These are phyloP conservation scores for Biscogniauxia marginata DNA, from an alignment of 2,329 filamentous ascomycete species.

Conservation along the genomic window DNA sequence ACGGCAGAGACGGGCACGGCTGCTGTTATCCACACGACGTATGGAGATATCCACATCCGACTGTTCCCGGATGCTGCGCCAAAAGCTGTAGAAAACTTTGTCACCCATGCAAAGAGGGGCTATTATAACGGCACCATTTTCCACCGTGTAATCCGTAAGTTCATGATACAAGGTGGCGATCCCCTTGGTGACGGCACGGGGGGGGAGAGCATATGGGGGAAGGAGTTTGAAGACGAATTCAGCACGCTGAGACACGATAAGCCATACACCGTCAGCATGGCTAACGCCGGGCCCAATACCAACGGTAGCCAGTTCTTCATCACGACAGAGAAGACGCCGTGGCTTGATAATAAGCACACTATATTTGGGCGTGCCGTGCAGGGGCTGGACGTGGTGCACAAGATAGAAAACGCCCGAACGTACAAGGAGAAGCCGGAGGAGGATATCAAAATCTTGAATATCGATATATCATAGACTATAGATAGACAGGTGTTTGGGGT, in stretches of 20 bases:
- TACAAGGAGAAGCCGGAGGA: constrained; percentile 92
- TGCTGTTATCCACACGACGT: constrained; percentile 86
- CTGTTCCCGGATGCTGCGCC: constrained; percentile 92
- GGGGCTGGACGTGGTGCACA: constrained; percentile 91
- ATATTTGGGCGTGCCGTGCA: constrained; percentile 90
- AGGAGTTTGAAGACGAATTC: constrained; percentile 91
- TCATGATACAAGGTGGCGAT: constrained; percentile 93
- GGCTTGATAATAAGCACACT: constrained; percentile 95
- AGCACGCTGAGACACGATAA: constrained; percentile 89
- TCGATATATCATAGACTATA: constrained; percentile 54
- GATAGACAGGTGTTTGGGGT: not conserved
- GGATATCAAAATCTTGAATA: constrained; percentile 96
- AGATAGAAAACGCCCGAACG: constrained; percentile 87
- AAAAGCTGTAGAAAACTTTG: constrained; percentile 95
- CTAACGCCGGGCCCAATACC: constrained; percentile 91
- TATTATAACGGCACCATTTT: constrained; percentile 99
- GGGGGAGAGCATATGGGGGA: constrained; percentile 91
- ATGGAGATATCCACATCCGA: constrained; percentile 90
- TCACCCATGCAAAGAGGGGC: constrained; percentile 81
- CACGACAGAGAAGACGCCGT: constrained; percentile 93
- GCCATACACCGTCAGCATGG: constrained; percentile 96
- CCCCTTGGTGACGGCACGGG: constrained; percentile 86
- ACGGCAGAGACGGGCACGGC: constrained; percentile 71
- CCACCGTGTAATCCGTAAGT: constrained; percentile 94
- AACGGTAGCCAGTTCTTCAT: constrained; percentile 99